Evolutionary conservation across 2,329 filamentous ascomycete genomes (phyloP).

Genomic region (Monosporascus sp.): DNA sequence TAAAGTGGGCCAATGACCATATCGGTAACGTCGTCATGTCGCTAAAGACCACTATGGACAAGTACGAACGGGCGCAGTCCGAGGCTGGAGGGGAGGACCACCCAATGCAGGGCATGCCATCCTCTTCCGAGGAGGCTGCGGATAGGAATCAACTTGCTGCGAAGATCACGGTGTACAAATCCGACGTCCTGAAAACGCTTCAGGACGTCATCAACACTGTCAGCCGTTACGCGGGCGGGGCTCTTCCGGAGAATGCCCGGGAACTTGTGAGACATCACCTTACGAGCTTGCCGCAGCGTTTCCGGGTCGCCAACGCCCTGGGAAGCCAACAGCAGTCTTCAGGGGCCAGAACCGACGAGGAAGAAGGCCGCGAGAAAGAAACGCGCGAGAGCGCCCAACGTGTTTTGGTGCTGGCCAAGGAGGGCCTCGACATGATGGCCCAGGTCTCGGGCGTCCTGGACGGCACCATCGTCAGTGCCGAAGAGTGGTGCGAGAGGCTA

Average conservation of each 20-base stretch:
- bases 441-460: constrained; percentile 86
- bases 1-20: constrained; percentile 77
- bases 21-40: constrained; percentile 70
- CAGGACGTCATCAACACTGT: constrained; percentile 80
- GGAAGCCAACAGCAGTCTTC: constrained; percentile 21
- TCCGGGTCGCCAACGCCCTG: constrained; percentile 63
- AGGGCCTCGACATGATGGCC: constrained; percentile 89
- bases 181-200: constrained; percentile 71
- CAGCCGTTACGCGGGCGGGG: constrained; percentile 85
- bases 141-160: constrained; percentile 49
- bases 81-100: constrained; percentile 16
- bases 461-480: constrained; percentile 83
- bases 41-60: constrained; percentile 69
- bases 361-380: constrained; percentile 35
- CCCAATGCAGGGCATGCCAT: constrained; percentile 16
- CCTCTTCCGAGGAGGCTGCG: constrained; percentile 23
- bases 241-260: constrained; percentile 82
- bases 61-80: constrained; percentile 61
- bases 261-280: constrained; percentile 79
- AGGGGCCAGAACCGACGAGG: constrained; percentile 24
- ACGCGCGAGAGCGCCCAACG: constrained; percentile 61
- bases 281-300: constrained; percentile 77
- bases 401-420: constrained; percentile 79
- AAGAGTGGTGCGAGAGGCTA: constrained; percentile 82
- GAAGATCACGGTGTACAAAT: constrained; percentile 61